Conservation (phyloP, 169 alveolate genomes). For the Eimeria tenella region DNA sequence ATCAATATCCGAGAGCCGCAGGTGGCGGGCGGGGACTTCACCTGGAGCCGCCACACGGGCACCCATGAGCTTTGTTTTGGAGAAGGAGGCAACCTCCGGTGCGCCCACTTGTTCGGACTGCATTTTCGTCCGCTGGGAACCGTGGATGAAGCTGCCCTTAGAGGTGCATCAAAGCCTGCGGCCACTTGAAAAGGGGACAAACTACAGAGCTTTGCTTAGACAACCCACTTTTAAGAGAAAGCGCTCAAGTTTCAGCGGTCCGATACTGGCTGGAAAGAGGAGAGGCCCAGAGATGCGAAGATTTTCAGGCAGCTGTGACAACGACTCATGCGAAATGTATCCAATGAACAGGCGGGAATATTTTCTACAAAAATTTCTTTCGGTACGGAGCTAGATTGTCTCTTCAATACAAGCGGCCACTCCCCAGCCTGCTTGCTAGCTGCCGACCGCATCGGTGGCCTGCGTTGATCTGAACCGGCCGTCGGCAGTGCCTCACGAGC, state of each 20-base stretch:
- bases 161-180: background rate
- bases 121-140: background rate
- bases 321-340: background rate
- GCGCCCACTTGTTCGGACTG: background rate
- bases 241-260: conserved; percentile 33
- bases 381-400: background rate
- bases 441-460: conserved; percentile 41
- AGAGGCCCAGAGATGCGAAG: background rate
- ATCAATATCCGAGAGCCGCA: conserved; percentile 77
- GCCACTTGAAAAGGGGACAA: background rate
- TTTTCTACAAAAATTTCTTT: background rate
- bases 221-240: background rate
- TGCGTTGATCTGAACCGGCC: conserved; percentile 31
- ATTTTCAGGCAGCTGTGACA: background rate
- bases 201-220: background rate
- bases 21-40: conserved; percentile 57
- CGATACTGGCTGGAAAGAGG: conserved; percentile 55
- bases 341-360: background rate
- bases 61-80: conserved; percentile 6
- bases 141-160: background rate
- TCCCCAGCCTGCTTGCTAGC: conserved; percentile 39
- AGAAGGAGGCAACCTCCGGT: background rate
- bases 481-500: background rate
- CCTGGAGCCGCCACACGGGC: conserved; percentile 71
- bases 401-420: background rate